Percentiles rank a stretch among this genome's conserved stretches.
phyloP scores from a whole-genome alignment of 306 rosid genomes.

The Gillenia trifoliata region DNA sequence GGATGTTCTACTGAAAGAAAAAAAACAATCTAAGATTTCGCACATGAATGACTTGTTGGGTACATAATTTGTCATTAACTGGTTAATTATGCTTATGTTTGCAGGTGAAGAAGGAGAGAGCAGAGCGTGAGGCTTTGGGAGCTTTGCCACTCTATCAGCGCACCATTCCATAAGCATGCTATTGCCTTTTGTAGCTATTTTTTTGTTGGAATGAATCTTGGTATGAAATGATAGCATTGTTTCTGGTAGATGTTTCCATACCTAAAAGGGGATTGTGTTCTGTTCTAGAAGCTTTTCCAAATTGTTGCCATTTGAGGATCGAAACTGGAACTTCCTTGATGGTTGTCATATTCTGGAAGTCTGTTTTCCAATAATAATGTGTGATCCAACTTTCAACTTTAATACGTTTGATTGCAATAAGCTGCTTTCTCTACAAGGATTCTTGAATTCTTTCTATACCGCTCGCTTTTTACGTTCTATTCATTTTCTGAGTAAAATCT shows the following conservation, averaged over 20 bases:
- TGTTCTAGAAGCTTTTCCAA: constrained; percentile 10
- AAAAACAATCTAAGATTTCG: not conserved
- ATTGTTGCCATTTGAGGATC: constrained; percentile 18
- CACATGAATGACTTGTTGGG: not conserved
- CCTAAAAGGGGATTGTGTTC: constrained; percentile 29
- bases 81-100: constrained; percentile 2
- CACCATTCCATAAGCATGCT: constrained; percentile 63
- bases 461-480: not conserved
- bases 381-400: not conserved
- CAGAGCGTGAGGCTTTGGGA: constrained; percentile 91
- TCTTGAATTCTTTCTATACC: not conserved
- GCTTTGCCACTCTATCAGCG: constrained; percentile 89
- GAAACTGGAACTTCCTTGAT: not conserved
- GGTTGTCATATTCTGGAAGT: constrained; percentile 5
- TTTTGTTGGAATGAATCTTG: constrained; percentile 27
- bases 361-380: constrained; percentile 11
- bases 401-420: constrained; percentile 3
- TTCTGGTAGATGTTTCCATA: constrained; percentile 33
- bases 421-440: not conserved
- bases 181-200: constrained; percentile 25
- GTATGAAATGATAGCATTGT: constrained; percentile 27
- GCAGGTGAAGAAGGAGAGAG: constrained; percentile 88
- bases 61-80: not conserved
- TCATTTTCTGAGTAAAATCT: not conserved
- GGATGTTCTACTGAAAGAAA: not conserved